Conservation (phyloP, 2,329 filamentous ascomycete species). For the Colletotrichum orbiculare region DNA sequence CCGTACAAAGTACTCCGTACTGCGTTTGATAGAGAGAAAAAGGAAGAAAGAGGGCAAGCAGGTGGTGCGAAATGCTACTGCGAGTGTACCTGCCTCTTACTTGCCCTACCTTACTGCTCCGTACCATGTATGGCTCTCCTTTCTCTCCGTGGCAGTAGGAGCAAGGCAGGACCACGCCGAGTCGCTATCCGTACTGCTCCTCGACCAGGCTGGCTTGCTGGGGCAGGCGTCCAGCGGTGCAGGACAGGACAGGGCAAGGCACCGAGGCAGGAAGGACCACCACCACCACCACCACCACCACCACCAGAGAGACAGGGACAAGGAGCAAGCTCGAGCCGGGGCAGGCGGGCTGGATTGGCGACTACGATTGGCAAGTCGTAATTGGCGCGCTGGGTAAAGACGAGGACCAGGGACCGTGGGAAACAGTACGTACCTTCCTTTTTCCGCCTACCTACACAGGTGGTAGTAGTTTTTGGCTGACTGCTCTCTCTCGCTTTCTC, state of each 20-base stretch:
- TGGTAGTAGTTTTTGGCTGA: not conserved
- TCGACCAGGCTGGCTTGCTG: slow-evolving; percentile 1
- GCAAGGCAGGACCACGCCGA: not conserved
- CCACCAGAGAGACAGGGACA: slow-evolving; percentile 7
- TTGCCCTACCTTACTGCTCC: too few species aligned
- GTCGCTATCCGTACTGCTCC: not conserved
- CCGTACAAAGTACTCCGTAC: too few species aligned
- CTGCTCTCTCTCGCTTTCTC: slow-evolving; percentile 1
- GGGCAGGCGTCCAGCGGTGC: slow-evolving; percentile 8
- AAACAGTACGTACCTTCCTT: slow-evolving; percentile 9
- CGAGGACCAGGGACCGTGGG: slow-evolving; percentile 7
- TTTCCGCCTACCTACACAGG: not conserved
- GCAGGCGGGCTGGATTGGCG: slow-evolving; percentile 12
- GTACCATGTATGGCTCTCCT: too few species aligned
- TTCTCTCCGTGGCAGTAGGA: not conserved
- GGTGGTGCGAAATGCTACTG: not conserved
- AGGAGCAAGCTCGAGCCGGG: slow-evolving; percentile 29
- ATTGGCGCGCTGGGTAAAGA: not conserved
- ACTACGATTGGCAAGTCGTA: too few species aligned
- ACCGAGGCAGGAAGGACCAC: slow-evolving; percentile 1
- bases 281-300: too few species aligned
- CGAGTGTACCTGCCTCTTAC: too few species aligned
- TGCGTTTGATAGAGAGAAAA: too few species aligned
- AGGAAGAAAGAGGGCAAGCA: not conserved
- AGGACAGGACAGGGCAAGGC: slow-evolving; percentile 11